Conservation (phyloP, 345 rosid species). For the Hirschfeldia incana region DNA sequence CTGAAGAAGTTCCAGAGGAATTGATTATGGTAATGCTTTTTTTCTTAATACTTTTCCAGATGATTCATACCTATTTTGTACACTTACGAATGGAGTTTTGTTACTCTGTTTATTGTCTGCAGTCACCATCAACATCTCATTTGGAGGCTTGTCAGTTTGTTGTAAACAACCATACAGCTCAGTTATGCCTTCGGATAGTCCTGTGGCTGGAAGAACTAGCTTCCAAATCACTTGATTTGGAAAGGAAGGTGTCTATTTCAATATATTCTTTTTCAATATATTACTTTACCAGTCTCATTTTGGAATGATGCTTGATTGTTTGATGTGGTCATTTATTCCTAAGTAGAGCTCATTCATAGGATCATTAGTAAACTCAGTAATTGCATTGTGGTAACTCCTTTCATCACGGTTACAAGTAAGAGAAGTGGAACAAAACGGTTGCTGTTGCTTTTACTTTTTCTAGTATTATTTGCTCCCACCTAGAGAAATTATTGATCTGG, state of each 20-base stretch:
- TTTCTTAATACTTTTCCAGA: constrained; percentile 18
- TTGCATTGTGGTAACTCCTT: background rate
- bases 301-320: constrained; percentile 18
- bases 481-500: constrained; percentile 9
- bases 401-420: background rate
- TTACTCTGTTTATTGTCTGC: constrained; percentile 24
- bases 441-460: constrained; percentile 11
- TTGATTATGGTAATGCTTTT: constrained; percentile 52
- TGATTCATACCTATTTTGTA: background rate
- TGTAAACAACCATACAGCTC: constrained; percentile 83
- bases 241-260: constrained; percentile 69
- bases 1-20: constrained; percentile 72
- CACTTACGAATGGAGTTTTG: constrained; percentile 20
- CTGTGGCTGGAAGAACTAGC: constrained; percentile 97
- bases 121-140: constrained; percentile 94
- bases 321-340: constrained; percentile 17
- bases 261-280: background rate
- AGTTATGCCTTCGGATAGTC: constrained; percentile 89
- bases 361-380: constrained; percentile 13
- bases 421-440: constrained; percentile 10
- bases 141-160: constrained; percentile 92
- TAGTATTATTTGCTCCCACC: constrained; percentile 10
- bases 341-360: constrained; percentile 23
- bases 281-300: background rate
- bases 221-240: constrained; percentile 90